Conservation (phyloP, 2,329 filamentous ascomycete genomes). For the Neonectria magnoliae region DNA sequence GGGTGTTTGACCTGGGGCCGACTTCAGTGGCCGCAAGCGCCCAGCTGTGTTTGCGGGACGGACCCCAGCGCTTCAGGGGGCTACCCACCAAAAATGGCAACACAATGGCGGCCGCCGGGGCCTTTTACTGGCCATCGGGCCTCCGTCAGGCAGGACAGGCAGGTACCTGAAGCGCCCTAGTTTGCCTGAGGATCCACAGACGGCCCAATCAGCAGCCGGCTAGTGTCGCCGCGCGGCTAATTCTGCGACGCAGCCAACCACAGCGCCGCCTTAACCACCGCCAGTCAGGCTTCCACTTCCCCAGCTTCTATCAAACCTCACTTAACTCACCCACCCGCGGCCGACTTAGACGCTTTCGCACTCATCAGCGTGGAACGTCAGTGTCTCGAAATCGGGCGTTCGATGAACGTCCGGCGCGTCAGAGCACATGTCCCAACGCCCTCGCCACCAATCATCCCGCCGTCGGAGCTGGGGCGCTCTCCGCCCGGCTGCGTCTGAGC, state of each 20-base stretch:
- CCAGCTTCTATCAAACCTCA: slow-evolving; percentile 12
- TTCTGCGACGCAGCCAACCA: slow-evolving; percentile 40
- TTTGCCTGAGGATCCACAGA: neutral
- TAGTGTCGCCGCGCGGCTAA: slow-evolving; percentile 37
- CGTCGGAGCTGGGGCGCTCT: neutral
- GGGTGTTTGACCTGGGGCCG: neutral
- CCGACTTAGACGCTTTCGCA: slow-evolving; percentile 13
- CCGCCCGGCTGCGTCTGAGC: slow-evolving; percentile 15
- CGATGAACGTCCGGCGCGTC: neutral
- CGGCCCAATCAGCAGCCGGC: slow-evolving; percentile 34
- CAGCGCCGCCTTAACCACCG: slow-evolving; percentile 16
- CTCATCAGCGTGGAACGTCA: neutral
- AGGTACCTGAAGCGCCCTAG: slow-evolving; percentile 18
- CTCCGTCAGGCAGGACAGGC: neutral
- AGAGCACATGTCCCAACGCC: slow-evolving; percentile 16
- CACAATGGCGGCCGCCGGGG: neutral
- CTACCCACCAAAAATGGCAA: neutral
- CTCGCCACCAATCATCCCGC: slow-evolving; percentile 28
- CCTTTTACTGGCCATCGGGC: slow-evolving; percentile 5
- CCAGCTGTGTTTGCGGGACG: neutral
- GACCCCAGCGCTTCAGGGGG: neutral
- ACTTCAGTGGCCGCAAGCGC: slow-evolving; percentile 25
- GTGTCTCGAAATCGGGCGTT: slow-evolving; percentile 13
- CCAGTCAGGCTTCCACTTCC: slow-evolving; percentile 14
- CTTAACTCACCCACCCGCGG: neutral